phyloP scores from a whole-genome alignment of 805 yeast genomes.

The Spathaspora gorwiae region DNA sequence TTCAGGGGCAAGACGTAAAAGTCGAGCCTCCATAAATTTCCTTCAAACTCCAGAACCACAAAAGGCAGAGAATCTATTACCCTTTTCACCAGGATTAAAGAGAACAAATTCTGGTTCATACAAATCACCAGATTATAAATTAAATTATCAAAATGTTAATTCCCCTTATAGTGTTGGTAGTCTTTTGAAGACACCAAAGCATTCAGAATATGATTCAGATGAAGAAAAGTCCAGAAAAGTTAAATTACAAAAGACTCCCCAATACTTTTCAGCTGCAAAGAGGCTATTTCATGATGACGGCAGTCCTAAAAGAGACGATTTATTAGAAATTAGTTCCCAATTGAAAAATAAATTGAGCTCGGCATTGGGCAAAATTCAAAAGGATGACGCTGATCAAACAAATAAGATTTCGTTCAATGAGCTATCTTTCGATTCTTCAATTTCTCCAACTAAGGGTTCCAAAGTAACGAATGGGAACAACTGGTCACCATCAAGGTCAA shows the following conservation, averaged over 20 bases:
- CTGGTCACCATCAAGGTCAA: conserved; percentile 19
- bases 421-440: conserved; percentile 18
- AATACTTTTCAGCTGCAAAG: conserved; percentile 36
- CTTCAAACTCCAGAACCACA: conserved; percentile 36
- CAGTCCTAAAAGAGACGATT: conserved; percentile 24
- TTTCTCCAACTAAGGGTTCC: conserved; percentile 21
- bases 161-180: conserved; percentile 24
- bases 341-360: conserved; percentile 32
- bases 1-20: conserved; percentile 2
- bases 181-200: conserved; percentile 30
- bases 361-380: conserved; percentile 38
- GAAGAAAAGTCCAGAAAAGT: conserved; percentile 20
- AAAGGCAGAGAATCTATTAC: conserved; percentile 17
- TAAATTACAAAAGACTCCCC: conserved; percentile 36
- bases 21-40: conserved; percentile 19
- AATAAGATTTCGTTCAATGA: conserved; percentile 29
- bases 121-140: conserved; percentile 32
- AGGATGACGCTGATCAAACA: conserved; percentile 15
- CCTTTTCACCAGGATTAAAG: conserved; percentile 38
- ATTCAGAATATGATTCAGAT: conserved; percentile 20
- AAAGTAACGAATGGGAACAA: conserved; percentile 4
- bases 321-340: conserved; percentile 36
- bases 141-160: conserved; percentile 18
- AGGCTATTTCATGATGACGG: conserved; percentile 27
- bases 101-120: conserved; percentile 25